Conservation (phyloP, 148 eudicot species). For the Rheum nobile region DNA sequence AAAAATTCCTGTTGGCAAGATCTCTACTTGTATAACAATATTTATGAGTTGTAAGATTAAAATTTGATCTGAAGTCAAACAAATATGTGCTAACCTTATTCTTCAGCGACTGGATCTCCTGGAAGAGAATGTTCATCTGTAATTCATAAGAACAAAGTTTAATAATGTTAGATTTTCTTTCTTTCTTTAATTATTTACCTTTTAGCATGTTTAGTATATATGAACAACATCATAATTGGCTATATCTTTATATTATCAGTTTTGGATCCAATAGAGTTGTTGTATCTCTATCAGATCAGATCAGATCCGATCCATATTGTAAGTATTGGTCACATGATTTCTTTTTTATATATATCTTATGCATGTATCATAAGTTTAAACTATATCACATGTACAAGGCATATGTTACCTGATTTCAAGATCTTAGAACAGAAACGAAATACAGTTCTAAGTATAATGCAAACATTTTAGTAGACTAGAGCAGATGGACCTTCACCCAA, state of each 20-base stretch:
- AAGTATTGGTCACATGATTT: no score
- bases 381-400: no score
- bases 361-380: no score
- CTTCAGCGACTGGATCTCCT: constrained; percentile 69
- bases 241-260: neutral
- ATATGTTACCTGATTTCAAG: no score
- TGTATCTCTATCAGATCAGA: neutral
- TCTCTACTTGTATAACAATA: neutral
- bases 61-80: neutral
- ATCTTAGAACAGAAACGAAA: no score
- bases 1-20: neutral
- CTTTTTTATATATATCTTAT: no score
- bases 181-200: neutral
- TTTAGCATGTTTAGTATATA: neutral
- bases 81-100: constrained; percentile 43
- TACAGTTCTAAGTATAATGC: no score
- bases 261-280: neutral
- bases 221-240: neutral
- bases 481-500: no score
- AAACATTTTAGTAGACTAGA: no score
- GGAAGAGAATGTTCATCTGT: constrained; percentile 80
- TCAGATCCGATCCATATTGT: neutral
- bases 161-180: neutral
- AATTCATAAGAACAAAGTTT: neutral
- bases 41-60: neutral